Conservation (phyloP, 2,329 filamentous ascomycete genomes). For the Colletotrichum sp. region DNA sequence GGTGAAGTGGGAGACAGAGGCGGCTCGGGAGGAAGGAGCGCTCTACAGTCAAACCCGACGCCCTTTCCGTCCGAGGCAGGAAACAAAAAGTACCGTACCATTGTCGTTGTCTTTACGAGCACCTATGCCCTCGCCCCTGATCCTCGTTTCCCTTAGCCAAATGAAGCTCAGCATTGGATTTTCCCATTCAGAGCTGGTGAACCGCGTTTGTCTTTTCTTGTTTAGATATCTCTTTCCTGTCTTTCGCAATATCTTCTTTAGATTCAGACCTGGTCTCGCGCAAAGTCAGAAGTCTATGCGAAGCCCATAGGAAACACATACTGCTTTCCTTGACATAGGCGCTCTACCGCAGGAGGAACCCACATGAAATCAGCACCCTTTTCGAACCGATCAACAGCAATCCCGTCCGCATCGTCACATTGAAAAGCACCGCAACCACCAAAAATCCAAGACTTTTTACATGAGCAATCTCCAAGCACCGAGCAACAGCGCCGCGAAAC, state of each 20-base stretch:
- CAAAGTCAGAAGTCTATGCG: neutral
- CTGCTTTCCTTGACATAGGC: neutral
- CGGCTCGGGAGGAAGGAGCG: neutral
- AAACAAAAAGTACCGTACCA: neutral
- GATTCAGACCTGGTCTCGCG: neutral
- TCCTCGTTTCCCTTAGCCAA: neutral
- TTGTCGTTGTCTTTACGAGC: neutral
- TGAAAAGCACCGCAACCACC: neutral
- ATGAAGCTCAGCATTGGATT: neutral
- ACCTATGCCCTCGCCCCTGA: neutral
- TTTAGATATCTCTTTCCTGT: neutral
- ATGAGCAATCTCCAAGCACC: conserved; percentile 75
- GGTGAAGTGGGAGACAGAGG: neutral
- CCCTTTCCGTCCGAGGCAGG: neutral
- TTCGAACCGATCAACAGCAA: neutral
- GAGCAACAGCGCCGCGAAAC: conserved; percentile 69
- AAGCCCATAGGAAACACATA: neutral
- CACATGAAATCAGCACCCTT: neutral
- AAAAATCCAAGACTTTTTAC: conserved; percentile 40
- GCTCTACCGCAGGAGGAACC: neutral
- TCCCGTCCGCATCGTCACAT: neutral
- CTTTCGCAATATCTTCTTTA: neutral
- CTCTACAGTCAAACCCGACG: neutral
- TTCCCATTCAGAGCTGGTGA: neutral
- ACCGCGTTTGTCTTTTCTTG: rapidly evolving